Conservation (phyloP, 1,139 yeast genomes). For the Yamadazyma diospyri region DNA sequence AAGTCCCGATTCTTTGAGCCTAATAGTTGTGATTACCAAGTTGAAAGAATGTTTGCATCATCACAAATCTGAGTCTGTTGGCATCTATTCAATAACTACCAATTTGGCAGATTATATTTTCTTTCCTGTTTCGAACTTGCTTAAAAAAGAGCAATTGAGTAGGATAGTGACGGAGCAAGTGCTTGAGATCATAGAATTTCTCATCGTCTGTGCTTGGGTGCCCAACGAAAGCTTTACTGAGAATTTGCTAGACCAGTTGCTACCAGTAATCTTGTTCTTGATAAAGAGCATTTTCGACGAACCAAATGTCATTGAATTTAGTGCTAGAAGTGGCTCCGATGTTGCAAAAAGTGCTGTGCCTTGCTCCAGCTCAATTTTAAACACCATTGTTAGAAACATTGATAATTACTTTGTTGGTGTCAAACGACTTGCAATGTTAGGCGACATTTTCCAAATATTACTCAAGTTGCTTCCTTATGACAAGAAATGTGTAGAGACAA, state of each 20-base stretch:
- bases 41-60: slow-evolving; percentile 14
- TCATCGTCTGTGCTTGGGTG: slow-evolving; percentile 31
- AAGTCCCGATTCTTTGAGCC: slow-evolving; percentile 12
- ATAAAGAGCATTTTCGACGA: slow-evolving; percentile 4
- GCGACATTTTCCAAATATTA: slow-evolving; percentile 12
- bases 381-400: slow-evolving; percentile 2
- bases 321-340: no score
- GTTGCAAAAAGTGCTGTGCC: no score
- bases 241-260: slow-evolving; percentile 32
- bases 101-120: slow-evolving; percentile 42
- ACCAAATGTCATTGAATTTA: no score
- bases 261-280: slow-evolving; percentile 31
- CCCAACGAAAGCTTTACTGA: slow-evolving; percentile 19
- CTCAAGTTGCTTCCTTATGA: background rate
- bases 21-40: slow-evolving; percentile 11
- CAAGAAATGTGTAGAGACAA: background rate
- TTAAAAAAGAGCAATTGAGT: slow-evolving; percentile 26
- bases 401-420: slow-evolving; percentile 9
- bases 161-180: slow-evolving; percentile 21
- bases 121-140: slow-evolving; percentile 34
- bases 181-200: slow-evolving; percentile 27
- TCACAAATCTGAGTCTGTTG: slow-evolving; percentile 16
- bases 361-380: no score
- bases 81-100: slow-evolving; percentile 23
- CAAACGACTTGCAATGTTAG: slow-evolving; percentile 13